Evolutionary conservation across 2,329 filamentous ascomycete genomes (phyloP).

Genomic region (Aspergillus fischeri): DNA sequence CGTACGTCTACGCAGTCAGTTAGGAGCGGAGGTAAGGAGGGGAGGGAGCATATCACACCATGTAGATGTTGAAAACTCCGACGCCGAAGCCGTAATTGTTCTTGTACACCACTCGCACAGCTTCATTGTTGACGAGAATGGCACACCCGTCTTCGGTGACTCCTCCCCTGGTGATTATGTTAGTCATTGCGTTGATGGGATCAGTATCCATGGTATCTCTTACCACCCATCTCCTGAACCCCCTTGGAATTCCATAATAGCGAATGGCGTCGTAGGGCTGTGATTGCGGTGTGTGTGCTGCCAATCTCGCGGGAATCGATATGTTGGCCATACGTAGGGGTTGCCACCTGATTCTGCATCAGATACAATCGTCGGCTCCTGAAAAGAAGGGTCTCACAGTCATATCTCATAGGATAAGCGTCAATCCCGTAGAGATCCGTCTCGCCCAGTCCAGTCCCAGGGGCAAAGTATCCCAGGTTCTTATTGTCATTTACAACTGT

Average conservation of each 20-base stretch:
- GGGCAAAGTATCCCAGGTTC: slow-evolving; percentile 58
- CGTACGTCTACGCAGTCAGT: slow-evolving; percentile 51
- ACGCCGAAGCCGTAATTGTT: slow-evolving; percentile 64
- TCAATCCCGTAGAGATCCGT: slow-evolving; percentile 67
- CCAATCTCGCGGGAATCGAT: slow-evolving; percentile 15
- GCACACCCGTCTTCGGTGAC: slow-evolving; percentile 49
- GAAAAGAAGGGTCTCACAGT: slow-evolving; percentile 19
- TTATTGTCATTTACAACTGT: slow-evolving; percentile 70
- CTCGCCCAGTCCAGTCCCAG: slow-evolving; percentile 54
- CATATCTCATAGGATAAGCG: slow-evolving; percentile 54
- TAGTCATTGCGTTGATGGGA: not conserved
- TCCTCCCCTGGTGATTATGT: not conserved
- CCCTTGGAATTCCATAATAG: slow-evolving; percentile 62
- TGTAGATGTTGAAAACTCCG: slow-evolving; percentile 69
- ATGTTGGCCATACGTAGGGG: not conserved
- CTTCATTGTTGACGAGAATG: slow-evolving; percentile 65
- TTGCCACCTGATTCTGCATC: not conserved
- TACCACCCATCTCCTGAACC: slow-evolving; percentile 69
- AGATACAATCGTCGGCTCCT: not conserved
- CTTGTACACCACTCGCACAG: slow-evolving; percentile 77
- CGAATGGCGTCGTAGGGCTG: slow-evolving; percentile 63
- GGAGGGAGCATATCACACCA: slow-evolving; percentile 47
- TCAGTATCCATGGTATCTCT: not conserved
- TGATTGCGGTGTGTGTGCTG: slow-evolving; percentile 52
- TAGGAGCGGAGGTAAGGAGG: not conserved